Evolutionary conservation across 2,329 filamentous ascomycete species (phyloP), one percentile per base, ranked within the genome.

Genomic region (Plenodomus lindquistii): DNA sequence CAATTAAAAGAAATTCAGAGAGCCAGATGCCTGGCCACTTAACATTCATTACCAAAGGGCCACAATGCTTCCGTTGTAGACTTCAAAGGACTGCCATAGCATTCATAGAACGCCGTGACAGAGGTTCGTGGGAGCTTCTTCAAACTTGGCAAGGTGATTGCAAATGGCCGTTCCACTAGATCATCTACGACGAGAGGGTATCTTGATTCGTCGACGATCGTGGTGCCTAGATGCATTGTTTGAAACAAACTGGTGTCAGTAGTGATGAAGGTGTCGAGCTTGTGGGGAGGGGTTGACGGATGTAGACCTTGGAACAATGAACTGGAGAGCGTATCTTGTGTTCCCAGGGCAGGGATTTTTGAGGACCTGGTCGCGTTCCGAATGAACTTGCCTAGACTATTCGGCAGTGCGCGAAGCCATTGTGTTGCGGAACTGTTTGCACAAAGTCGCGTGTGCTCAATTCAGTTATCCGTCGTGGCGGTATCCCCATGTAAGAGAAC

Each of bases 41-140:
- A 1, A 72, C 66, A 37, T 73, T 74, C 66, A 37, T 73, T 74
- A 0, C 71, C 70, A 1, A 73, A 52, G 2, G 69, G 59, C 59
- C 65, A 67, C 1, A 69, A 36, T 2, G 65, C 63, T 4, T 57
- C 56, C 2, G 49, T 60, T 0, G 68, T 60, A 9, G 68, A 64
- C 13, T 57, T 59, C 1, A 72, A 37, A 0, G 70, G 70, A 36
- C 65, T 70, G 10, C 70, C 69, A 40, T 67, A 73, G 52, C 70
- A 73, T 50, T 73, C 70, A 40, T 73, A 69, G 37, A 70, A 65
- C 3, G 69, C 52, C 3, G 63, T 69, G 5, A 73, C 43, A 5
- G 48, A 59, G 8, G 45, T 51, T 7, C 44, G 43, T 0, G 68
- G 67, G 7, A 73, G 48, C 3, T 45, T 29, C 21, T 54, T 54